phyloP scores from a whole-genome alignment of 495 filamentous ascomycete species.

The Penicilliopsis zonata region DNA sequence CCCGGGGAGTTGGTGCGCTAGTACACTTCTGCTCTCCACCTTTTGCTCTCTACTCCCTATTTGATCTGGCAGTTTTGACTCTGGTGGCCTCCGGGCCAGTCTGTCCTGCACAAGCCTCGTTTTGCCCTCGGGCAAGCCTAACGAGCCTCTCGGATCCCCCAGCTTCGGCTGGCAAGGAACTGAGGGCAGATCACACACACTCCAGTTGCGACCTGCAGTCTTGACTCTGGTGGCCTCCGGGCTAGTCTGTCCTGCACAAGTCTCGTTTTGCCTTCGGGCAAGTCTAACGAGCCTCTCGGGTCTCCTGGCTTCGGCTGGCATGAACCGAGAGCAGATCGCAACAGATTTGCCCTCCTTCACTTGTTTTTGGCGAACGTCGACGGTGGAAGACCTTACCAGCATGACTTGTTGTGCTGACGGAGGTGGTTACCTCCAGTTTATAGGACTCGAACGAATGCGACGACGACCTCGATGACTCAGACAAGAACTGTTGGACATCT shows the following conservation, averaged over 20 bases:
- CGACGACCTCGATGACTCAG: no score
- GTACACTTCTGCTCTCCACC: no score
- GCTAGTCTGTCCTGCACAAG: neutral
- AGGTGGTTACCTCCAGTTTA: neutral
- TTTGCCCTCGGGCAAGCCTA: no score
- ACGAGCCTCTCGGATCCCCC: neutral
- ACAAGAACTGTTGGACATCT: no score
- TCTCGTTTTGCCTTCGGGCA: no score
- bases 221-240: constrained; percentile 1
- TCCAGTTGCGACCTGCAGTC: neutral
- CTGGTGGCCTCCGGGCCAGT: neutral
- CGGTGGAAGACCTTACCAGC: constrained; percentile 1
- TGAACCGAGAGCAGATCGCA: no score
- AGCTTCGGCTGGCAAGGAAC: no score
- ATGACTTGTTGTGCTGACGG: neutral
- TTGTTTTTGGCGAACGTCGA: neutral
- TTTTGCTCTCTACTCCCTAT: no score
- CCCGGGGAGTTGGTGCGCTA: no score
- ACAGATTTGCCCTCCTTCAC: neutral
- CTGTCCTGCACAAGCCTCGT: neutral
- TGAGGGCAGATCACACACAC: no score
- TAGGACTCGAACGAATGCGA: no score
- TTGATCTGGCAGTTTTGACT: neutral
- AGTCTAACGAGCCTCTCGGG: neutral
- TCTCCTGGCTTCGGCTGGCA: no score